Evolutionary conservation across 2,329 filamentous ascomycete species (phyloP), one percentile per base, ranked within the genome.

Genomic region (Camillea tinctor): DNA sequence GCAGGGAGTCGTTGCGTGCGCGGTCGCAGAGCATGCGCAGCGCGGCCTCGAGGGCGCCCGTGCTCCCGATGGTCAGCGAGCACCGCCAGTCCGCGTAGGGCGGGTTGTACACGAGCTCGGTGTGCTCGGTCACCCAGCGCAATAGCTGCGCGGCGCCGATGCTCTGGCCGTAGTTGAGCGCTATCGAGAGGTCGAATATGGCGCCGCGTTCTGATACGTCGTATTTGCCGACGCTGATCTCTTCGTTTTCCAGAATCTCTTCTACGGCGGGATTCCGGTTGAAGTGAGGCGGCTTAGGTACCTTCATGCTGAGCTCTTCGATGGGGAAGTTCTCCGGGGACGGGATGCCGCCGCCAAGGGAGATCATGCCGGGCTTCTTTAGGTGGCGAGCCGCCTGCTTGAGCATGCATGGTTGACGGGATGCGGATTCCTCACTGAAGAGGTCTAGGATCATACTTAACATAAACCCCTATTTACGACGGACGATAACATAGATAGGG

Each of bases 321-420:
- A 98, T 88, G n/a, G 95, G 95, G 71, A 99, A 99, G 76, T 96
- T 92, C 73, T 94, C 88, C 61, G 91, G 86, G 15, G 92, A 93
- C 3, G 95, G 95, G 20, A 99, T 80, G 3, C 95, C 95, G 55
- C 95, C 95, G 58, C 95, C 95, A 1, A 99, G 87, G 1, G 93
- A 97, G 72, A 99, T 95, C 60, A 97, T 78, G 17, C 90, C 93
- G 0, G 93, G 92, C 48, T 83, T 91, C 71, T 89, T 90, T 56
- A 98, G 84, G 73, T 88, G 89, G 58, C 84, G 85, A 51, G 93
- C 93, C 4, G 93, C 93, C 62, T 84, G 82, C 76, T 98, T 98
- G 62, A 98, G 80, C n/a, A 88, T 88, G 64, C 85, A 91, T 36
- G 83, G 88, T 74, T 85, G 75, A 55, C 86, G 80, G 20, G 82